Base-by-base conservation (phyloP, 2,329 filamentous ascomycete species). In the Talaromyces sp. region DNA sequence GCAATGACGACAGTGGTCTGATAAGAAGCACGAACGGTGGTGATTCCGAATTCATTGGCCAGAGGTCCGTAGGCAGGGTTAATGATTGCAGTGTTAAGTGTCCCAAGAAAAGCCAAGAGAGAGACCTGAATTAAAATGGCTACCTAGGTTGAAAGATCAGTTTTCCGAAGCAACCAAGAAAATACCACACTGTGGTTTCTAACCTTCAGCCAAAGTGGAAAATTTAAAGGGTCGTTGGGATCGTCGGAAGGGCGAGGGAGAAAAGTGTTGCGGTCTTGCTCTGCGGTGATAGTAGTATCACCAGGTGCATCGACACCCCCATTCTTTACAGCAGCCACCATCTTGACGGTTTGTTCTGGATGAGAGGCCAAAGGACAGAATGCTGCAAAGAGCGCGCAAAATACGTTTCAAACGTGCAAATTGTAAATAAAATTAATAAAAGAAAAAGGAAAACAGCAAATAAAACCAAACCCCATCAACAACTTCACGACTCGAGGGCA, bases 1-100 rank as follows among this genome's bases (percentile, higher is more conserved):
- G 71, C 63, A 53, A 76, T 74, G 54, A 67, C 67, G 10, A 74
- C 67, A 2, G 74, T 74, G 24, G 72, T 66, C 59, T 70, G 63
- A 43, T 74, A 74, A 3, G 70, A 71, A 8, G 69, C 70, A 61
- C 70, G 51, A 4, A 73, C 69, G 0, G 67, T 62, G 11, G 68
- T 69, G 54, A 71, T 71, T 29, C 65, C n/a, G 61, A 74, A 72
- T 14, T 68, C 65, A 35, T 66, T 65, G 19, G 65, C 66, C 1
- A 74, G 57, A 1, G 68, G 67, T 11, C 71, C 65, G 48, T 72
- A 72, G 3, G 71, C 72, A 7, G 72, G 69, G 60, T 73, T 74
- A 61, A 69, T 66, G 32, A 70, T 66, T 1, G 69, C 67, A 8
- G 65, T 60, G 24, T 63, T 63, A 61, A 73, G 64, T 3, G 67